Percentiles rank a stretch among this genome's conserved stretches.
Evolutionary conservation across 2,329 filamentous ascomycete genomes (phyloP).

Genomic region (Aureobasidium sp.): DNA sequence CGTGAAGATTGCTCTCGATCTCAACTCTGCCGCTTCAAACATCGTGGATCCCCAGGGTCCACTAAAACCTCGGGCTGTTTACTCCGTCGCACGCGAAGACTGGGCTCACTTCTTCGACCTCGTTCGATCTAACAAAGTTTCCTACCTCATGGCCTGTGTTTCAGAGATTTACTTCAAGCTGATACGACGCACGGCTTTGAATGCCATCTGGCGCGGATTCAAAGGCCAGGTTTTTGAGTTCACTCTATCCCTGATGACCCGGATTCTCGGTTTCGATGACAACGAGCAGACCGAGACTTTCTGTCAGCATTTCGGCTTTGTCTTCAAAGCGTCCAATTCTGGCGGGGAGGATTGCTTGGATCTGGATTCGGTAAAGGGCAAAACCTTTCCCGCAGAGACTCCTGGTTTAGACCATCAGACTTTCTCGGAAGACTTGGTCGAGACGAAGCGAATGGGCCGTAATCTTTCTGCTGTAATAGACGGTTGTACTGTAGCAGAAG

Average conservation of each 20-base stretch:
- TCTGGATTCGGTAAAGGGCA: constrained; percentile 41
- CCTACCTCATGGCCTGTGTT: constrained; percentile 58
- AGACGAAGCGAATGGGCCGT: constrained; percentile 51
- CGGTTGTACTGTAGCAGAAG: constrained; percentile 48
- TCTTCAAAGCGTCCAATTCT: constrained; percentile 36
- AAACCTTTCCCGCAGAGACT: constrained; percentile 25
- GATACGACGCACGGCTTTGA: constrained; percentile 50
- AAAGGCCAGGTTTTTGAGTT: constrained; percentile 47
- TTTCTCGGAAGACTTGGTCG: constrained; percentile 49
- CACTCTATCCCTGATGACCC: constrained; percentile 47
- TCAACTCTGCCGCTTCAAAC: constrained; percentile 51
- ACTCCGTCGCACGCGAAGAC: constrained; percentile 52
- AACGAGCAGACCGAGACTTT: constrained; percentile 48
- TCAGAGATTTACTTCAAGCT: constrained; percentile 57
- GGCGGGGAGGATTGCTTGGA: constrained; percentile 40
- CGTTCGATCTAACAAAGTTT: constrained; percentile 47
- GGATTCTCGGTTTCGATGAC: constrained; percentile 50
- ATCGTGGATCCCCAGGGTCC: constrained; percentile 46
- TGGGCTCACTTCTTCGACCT: constrained; percentile 52
- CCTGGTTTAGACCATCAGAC: constrained; percentile 39
- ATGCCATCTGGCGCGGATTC: constrained; percentile 47
- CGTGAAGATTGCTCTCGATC: constrained; percentile 50
- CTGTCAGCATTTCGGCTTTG: constrained; percentile 47
- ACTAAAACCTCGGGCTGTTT: constrained; percentile 42
- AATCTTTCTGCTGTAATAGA: constrained; percentile 51